Evolutionary conservation across 2,329 filamentous ascomycete species (phyloP), one percentile per base, ranked within the genome.

Genomic region (Coniosporium tulheliwenetii): DNA sequence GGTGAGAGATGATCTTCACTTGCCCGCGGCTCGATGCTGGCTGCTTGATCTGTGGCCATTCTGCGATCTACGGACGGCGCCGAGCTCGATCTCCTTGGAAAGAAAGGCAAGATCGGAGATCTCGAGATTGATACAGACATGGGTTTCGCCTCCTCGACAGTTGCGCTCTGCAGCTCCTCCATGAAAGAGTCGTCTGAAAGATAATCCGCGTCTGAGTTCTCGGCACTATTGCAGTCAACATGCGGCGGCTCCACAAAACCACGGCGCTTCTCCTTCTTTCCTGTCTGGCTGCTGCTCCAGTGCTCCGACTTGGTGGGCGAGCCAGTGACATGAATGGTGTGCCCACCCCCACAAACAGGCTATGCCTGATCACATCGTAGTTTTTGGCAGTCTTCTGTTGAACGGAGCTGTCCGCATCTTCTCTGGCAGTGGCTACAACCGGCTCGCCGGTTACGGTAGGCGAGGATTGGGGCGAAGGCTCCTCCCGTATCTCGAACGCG

Each of bases 91-190:
- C 32, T 33, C 32, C 32, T 33, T 33, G 32, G 32, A 13, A 33
- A 33, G 40, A 77, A 71, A 0, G 81, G 73, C 10, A 74, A 79
- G 35, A 81, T 74, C n/a, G 86, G 84, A n/a, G 85, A 85, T 57
- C 86, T 87, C 15, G 81, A 77, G 19, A 26, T 26, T 26, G 19
- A 26, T 8, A 91, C 77, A 1, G 73, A 72, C 47, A 93, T 75
- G 2, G 84, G 80, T 54, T 79, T 81, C n/a, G 85, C 85, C 62
- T 94, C 77, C 54, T 91, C 73, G 13, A 93, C 65, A 2, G 81
- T 86, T 26, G 85, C 86, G 41, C 76, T 81, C 50, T 85, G 81
- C 41, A 93, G 64, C 60, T 93, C 86, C 43, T 93, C 82, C 73
- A 93, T 81, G 46, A 87, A 73, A 12, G 77, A 80, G 53, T 91